Base-by-base conservation (phyloP, 1,284 basidiomycete genomes). In the Leccinum solheimii region DNA sequence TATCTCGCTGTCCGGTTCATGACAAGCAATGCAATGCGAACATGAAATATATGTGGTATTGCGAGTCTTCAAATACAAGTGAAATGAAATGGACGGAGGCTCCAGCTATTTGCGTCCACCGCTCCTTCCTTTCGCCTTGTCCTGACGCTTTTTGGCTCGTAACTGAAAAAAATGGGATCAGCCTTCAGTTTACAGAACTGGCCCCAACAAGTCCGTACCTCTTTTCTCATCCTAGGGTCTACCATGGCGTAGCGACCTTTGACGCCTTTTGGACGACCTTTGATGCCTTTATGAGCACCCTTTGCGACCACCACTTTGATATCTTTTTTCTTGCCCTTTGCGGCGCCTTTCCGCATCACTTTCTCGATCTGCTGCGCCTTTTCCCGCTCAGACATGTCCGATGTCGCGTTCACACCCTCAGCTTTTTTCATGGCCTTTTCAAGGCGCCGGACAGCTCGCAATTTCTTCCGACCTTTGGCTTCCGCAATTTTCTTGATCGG, bases 401-500 rank as follows among this genome's bases (percentile, higher is more conserved):
- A 82, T 19, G 92, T 94, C 64, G 92, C 87, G 76, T 95, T 95
- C 64, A 99, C 88, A 59, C 93, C 94, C 72, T 98, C 96, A 2
- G 97, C 97, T 79, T 97, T 98, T 80, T 93, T 95, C 84, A 95
- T 88, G 14, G 94, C 94, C 77, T 95, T 97, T 69, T 97, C 94
- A 21, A 98, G 79, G 55, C 89, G 82, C 69, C 94, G 90, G 21
- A 86, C 83, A 4, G 95, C 93, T 77, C 91, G 94, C 75, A 93
- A 80, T 81, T 99, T 99, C 80, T 99, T 99, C 64, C 97, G 85
- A 40, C 94, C 95, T 78, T 99, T 99, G 50, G 97, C 97, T 79
- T 99, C 97, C 19, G 97, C 97, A 11, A 99, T 84, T 82, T 99
- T 99, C 81, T 98, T 99, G 80, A 99, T 99, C 16, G 97, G 97